Conservation (phyloP, 306 rosid genomes). For the Hylodesmum podocarpum region DNA sequence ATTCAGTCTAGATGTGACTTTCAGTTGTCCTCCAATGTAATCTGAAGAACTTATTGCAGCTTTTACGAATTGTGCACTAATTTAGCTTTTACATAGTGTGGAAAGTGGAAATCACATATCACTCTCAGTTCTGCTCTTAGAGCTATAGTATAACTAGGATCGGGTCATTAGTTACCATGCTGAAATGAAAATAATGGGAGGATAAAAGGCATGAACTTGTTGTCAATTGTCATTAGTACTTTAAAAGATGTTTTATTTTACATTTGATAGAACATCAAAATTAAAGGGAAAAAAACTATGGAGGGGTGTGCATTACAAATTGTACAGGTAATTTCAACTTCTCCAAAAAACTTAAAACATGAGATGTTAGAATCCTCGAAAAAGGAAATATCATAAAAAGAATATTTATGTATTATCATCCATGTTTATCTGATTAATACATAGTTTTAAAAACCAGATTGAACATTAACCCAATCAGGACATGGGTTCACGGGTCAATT, state of each 20-base stretch:
- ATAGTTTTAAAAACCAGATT: too few species aligned
- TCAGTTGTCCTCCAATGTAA: neutral
- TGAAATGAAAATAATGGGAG: neutral
- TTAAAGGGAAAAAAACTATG: neutral
- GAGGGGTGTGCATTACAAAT: neutral
- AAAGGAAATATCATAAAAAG: neutral
- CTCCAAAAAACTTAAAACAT: neutral
- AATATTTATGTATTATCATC: neutral
- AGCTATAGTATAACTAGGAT: neutral
- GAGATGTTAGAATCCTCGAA: slow-evolving; percentile 2
- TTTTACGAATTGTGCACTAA: neutral
- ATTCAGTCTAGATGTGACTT: neutral
- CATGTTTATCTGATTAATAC: neutral
- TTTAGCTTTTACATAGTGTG: neutral
- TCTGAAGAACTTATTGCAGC: neutral
- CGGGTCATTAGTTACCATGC: neutral
- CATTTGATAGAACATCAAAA: neutral
- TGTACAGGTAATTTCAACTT: neutral
- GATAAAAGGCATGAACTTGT: neutral
- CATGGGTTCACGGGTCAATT: too few species aligned
- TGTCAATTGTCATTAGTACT: neutral
- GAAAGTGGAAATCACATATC: neutral
- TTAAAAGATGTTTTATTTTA: neutral
- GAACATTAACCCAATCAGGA: too few species aligned
- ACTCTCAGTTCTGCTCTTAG: neutral